Evolutionary conservation across 164 flowering plant genomes (phyloP), one percentile per base, ranked within the genome.

Genomic region (Tetracentron sinense): DNA sequence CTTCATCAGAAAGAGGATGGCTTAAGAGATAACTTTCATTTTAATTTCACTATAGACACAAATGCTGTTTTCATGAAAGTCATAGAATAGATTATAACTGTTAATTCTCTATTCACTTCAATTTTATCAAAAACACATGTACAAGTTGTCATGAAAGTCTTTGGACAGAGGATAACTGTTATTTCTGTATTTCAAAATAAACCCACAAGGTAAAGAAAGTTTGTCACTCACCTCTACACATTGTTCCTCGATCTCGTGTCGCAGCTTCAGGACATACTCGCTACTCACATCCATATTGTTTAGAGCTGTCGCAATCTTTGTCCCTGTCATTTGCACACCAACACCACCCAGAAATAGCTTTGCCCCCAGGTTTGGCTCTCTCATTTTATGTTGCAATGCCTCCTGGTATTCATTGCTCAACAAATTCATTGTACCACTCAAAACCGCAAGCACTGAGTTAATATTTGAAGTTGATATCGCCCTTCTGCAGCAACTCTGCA

Each of bases 241-340:
- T 68, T 86, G 94, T 76, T 89, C 92, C 66, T 90, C 97, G 56
- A 90, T 87, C 83, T 87, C 96, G 38, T 87, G 92, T 35, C 88
- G 72, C 8, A 93, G 82, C 69, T 93, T 93, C 66, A 89, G 57
- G 53, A 83, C 92, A 77, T 90, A 93, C 72, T 90, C 97, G 44
- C 96, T 68, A 54, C 98, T 89, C 48, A 93, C 87, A 59, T 90
- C 98, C 83, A 93, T 77, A 75, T 93, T 89, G 73, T 93, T 93
- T 69, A 93, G 71, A 53, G 86, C 87, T 2, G 96, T 93, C 2
- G 97, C 91, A 68, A 93, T 82, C 72, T 90, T 94, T 1, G 83
- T 80, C 26, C 96, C 98, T 31, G 92, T 90, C 74, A 88, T 93
- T 38, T 84, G 88, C 69, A 85, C 92, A 25, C 92, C 93, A 65